Percentiles rank a stretch among this genome's conserved stretches.
Conservation (phyloP, 2,329 filamentous ascomycete genomes). For the Tolypocladium amazonense region DNA sequence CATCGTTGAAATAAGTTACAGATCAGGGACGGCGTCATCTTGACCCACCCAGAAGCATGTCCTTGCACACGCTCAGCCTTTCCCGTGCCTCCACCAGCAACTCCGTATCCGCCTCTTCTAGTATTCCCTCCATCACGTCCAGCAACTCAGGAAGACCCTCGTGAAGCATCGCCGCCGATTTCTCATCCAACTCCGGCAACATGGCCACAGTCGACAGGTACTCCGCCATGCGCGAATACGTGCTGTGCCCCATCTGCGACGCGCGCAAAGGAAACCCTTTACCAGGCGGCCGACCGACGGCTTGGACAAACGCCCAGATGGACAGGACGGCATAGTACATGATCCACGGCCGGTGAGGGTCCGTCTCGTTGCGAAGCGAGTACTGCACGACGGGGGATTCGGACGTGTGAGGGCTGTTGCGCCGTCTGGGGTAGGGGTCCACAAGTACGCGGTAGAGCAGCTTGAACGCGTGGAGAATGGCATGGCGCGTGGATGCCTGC, state of each 20-base stretch:
- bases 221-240: constrained; percentile 23
- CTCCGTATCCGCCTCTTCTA: constrained; percentile 46
- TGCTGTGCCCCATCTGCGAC: constrained; percentile 27
- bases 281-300: constrained; percentile 50
- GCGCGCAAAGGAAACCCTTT: constrained; percentile 34
- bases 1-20: neutral
- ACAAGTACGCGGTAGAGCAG: constrained; percentile 71
- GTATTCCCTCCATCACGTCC: constrained; percentile 29
- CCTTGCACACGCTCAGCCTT: constrained; percentile 53
- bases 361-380: constrained; percentile 64
- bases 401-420: constrained; percentile 6
- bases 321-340: constrained; percentile 79
- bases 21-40: neutral
- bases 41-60: constrained; percentile 11
- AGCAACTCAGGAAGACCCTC: constrained; percentile 35
- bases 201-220: constrained; percentile 55
- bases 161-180: constrained; percentile 56
- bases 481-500: constrained; percentile 64
- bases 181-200: constrained; percentile 58
- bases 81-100: constrained; percentile 67
- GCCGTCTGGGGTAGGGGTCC: constrained; percentile 27
- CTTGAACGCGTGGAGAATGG: constrained; percentile 73
- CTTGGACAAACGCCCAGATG: constrained; percentile 81
- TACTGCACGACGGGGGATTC: constrained; percentile 42
- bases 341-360: constrained; percentile 83